Conservation (phyloP, 2,329 filamentous ascomycete genomes). For the Cladophialophora bantiana region DNA sequence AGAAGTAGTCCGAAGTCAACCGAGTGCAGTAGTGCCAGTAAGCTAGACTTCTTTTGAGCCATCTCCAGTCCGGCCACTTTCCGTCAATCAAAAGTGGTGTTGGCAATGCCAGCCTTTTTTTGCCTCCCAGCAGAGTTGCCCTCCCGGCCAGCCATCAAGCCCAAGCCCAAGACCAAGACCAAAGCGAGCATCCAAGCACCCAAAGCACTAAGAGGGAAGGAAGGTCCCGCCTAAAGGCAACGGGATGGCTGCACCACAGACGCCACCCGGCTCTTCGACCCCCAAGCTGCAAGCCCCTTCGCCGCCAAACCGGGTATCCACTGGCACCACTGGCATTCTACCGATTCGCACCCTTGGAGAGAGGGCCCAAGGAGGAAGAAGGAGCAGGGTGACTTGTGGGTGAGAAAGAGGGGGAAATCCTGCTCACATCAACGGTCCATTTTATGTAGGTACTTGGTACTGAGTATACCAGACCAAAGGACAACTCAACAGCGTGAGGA, state of each 20-base stretch:
- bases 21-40: constrained; percentile 2
- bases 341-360: neutral
- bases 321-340: constrained; percentile 11
- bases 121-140: constrained; percentile 12
- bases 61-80: constrained; percentile 17
- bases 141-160: constrained; percentile 5
- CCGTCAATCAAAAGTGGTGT: constrained; percentile 27
- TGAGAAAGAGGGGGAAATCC: neutral
- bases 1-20: constrained; percentile 11
- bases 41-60: constrained; percentile 8
- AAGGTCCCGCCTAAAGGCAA: constrained; percentile 14
- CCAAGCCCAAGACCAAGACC: neutral
- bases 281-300: constrained; percentile 3
- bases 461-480: too few relatives aligned
- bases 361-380: neutral
- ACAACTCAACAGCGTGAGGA: too few relatives aligned
- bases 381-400: neutral
- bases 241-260: constrained; percentile 30
- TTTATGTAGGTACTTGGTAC: too few relatives aligned
- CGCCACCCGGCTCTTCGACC: constrained; percentile 26
- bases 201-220: constrained; percentile 13
- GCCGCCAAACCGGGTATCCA: constrained; percentile 2
- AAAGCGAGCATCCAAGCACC: neutral
- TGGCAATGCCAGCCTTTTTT: constrained; percentile 17
- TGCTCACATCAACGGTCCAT: neutral